A percentile compares a stretch with the other conserved stretches of the same genome.
These are phyloP conservation scores for Aspergillus sclerotialis DNA, from an alignment of 2,329 filamentous ascomycete genomes.

Conservation along the genomic window DNA sequence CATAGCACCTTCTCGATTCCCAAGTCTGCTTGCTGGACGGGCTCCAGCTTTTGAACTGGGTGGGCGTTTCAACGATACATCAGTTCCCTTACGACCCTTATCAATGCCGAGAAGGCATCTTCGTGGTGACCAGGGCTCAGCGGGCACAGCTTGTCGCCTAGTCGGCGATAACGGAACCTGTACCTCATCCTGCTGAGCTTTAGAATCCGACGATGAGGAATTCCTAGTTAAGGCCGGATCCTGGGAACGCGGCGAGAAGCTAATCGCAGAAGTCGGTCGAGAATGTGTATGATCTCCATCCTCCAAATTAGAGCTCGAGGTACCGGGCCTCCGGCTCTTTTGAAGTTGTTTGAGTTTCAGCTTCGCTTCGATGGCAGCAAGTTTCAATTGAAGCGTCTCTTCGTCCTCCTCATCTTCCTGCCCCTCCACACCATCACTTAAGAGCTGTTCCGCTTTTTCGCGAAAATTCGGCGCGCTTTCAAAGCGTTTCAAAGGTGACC, in stretches of 20 bases:
- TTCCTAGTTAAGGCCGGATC: constrained; percentile 9
- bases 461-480: constrained; percentile 35
- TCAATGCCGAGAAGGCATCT: constrained; percentile 80
- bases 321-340: constrained; percentile 39
- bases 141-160: constrained; percentile 41
- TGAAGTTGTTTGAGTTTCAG: constrained; percentile 83
- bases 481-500: constrained; percentile 55
- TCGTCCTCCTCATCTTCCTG: constrained; percentile 69
- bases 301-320: constrained; percentile 12
- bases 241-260: constrained; percentile 15
- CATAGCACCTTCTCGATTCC: constrained; percentile 17
- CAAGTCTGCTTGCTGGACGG: constrained; percentile 25
- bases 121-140: constrained; percentile 65
- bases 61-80: constrained; percentile 76
- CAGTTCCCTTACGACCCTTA: constrained; percentile 71
- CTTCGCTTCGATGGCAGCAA: constrained; percentile 82
- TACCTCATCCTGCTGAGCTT: constrained; percentile 35
- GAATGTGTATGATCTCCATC: constrained; percentile 14
- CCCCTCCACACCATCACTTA: constrained; percentile 28
- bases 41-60: constrained; percentile 20
- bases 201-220: constrained; percentile 8
- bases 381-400: constrained; percentile 76
- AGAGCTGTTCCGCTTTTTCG: constrained; percentile 23
- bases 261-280: constrained; percentile 19
- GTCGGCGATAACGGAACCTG: constrained; percentile 72